Evolutionary conservation across 805 yeast genomes (phyloP), one percentile per base, ranked within the genome.

Genomic region (Pichia rugopelliculosa): DNA sequence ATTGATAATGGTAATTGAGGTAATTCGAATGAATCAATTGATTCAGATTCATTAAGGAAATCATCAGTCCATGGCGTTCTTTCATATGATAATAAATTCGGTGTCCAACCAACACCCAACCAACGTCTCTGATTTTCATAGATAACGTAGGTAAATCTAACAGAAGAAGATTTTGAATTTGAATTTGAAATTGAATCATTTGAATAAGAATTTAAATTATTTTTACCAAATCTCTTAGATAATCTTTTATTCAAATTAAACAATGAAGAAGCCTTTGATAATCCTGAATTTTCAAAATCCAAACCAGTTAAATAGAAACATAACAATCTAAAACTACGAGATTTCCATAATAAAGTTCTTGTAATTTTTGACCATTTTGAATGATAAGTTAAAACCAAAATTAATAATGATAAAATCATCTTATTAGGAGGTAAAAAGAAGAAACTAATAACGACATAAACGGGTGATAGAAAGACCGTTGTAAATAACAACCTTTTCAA

Each of bases 81-180:
- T 67, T 91, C 99, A 61, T 91, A 91, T 43, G 95, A 83, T 52
- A 93, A 73, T 61, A 93, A 73, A 60, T 89, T 89, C 15, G 95
- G 74, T 0, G 98, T 91, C 99, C 99, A 91, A 12, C 99, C 99
- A 57, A 91, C 87, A 13, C 97, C 98, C 36, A 91, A 73, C 99
- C 99, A 91, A 58, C 95, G 81, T 60, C 99, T 80, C 69, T 91
- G 98, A 64, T 91, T 91, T 64, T 91, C 99, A 65, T 82, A 90
- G 11, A 93, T 72, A 2, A 88, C 97, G 65, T 87, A 91, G 5
- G 97, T 90, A 65, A 90, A 93, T 47, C 90, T 69, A 26, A 87
- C 89, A 1, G 81, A 79, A 2, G 81, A 79, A 18, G 50, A 49
- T 39, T 42, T 49, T 17, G 55, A 46, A 25, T 44, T 49, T 12